phyloP scores from a whole-genome alignment of 2,329 filamentous ascomycete genomes.

The Fusarium kyushuense region DNA sequence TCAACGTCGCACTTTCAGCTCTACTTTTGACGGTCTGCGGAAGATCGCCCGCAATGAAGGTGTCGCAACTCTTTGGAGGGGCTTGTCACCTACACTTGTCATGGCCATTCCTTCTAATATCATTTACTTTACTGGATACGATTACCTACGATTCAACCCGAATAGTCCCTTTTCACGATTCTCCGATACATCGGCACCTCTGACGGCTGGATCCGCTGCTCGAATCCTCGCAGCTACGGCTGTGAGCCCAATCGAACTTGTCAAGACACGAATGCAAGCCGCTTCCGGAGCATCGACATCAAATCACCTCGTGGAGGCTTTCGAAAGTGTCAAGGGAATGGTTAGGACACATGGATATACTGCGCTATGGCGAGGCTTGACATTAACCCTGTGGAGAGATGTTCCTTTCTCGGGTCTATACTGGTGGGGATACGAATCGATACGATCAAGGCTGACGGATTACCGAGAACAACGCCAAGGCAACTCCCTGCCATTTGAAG shows the following conservation, averaged over 20 bases:
- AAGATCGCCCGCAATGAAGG: constrained; percentile 98
- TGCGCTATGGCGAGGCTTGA: constrained; percentile 90
- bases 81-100: constrained; percentile 89
- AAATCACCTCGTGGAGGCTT: constrained; percentile 82
- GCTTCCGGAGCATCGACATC: constrained; percentile 69
- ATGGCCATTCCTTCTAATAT: constrained; percentile 97
- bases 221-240: constrained; percentile 83
- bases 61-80: constrained; percentile 86
- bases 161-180: constrained; percentile 76
- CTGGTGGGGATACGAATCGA: constrained; percentile 96
- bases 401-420: constrained; percentile 97
- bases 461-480: constrained; percentile 68
- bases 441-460: constrained; percentile 78
- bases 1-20: constrained; percentile 85
- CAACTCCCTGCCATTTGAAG: constrained; percentile 52
- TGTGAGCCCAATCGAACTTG: constrained; percentile 93
- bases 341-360: constrained; percentile 80
- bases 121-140: constrained; percentile 98
- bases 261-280: constrained; percentile 91
- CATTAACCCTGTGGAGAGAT: constrained; percentile 93
- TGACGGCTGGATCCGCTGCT: constrained; percentile 83
- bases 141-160: constrained; percentile 84
- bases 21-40: constrained; percentile 88
- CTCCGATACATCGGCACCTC: constrained; percentile 79
- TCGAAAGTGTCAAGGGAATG: constrained; percentile 82